Evolutionary conservation across 805 yeast genomes (phyloP).

Genomic region (Saccharomycopsis babjevae): DNA sequence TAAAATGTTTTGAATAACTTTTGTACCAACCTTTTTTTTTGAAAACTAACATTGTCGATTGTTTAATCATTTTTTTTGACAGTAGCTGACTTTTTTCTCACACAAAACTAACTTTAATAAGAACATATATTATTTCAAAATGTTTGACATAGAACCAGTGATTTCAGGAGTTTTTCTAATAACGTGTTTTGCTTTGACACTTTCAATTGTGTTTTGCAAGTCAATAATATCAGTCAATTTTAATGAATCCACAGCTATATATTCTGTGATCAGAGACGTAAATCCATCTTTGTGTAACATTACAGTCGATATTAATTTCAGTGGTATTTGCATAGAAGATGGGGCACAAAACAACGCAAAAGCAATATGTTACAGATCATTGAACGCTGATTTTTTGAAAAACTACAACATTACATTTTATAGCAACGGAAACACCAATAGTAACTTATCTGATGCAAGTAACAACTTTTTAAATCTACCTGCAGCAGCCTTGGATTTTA

Average conservation of each 20-base stretch:
- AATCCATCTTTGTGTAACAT: slow-evolving; percentile 38
- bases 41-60: too few relatives aligned
- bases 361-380: slow-evolving; percentile 5
- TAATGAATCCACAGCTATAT: slow-evolving; percentile 6
- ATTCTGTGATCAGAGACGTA: slow-evolving; percentile 23
- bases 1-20: too few relatives aligned
- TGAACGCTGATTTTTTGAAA: not conserved
- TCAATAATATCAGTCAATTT: slow-evolving; percentile 4
- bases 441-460: not conserved
- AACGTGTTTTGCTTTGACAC: slow-evolving; percentile 5
- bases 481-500: slow-evolving; percentile 3
- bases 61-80: not conserved
- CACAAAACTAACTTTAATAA: too few relatives aligned
- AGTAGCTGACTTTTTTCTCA: not conserved
- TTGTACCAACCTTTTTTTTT: too few relatives aligned
- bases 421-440: not conserved
- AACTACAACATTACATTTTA: slow-evolving; percentile 4
- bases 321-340: slow-evolving; percentile 4
- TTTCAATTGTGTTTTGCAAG: slow-evolving; percentile 2
- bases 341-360: not conserved
- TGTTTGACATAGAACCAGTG: not conserved
- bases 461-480: slow-evolving; percentile 7
- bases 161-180: not conserved
- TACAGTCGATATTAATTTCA: slow-evolving; percentile 3
- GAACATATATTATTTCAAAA: not conserved